These are phyloP conservation scores for Leishmania major DNA, from an alignment of 208 protist genomes.

Conservation along the genomic window DNA sequence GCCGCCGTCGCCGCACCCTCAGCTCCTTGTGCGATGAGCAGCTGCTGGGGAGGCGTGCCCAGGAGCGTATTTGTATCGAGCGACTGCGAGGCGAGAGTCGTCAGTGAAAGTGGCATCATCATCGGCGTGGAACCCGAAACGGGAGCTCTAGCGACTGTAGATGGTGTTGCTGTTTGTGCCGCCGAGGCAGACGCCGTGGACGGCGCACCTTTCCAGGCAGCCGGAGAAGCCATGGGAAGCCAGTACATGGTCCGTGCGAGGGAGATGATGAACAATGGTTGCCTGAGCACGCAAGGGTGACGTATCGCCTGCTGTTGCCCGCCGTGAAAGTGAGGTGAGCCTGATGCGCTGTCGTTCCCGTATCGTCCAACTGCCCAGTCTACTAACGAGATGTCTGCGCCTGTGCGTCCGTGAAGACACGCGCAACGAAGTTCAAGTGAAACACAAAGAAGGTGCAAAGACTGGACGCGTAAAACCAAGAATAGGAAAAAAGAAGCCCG, in stretches of 20 bases:
- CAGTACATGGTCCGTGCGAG: conserved; percentile 3
- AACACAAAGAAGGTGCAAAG: background rate
- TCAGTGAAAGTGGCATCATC: background rate
- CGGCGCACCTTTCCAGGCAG: background rate
- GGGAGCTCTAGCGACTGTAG: background rate
- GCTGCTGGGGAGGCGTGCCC: background rate
- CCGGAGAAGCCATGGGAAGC: background rate
- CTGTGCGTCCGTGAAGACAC: background rate
- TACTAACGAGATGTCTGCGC: background rate
- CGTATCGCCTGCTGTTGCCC: background rate
- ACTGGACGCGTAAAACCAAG: background rate
- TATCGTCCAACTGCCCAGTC: background rate
- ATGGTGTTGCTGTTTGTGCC: background rate
- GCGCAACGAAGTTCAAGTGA: background rate
- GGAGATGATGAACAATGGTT: background rate
- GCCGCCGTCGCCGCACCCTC: background rate
- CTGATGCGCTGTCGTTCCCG: background rate
- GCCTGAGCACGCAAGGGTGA: background rate
- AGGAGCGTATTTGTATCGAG: background rate
- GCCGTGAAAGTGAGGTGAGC: background rate
- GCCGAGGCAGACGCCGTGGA: background rate
- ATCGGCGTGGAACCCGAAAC: background rate
- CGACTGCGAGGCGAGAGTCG: background rate
- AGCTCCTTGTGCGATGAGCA: background rate
- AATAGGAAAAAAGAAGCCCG: background rate